These are phyloP conservation scores for Ophiostoma montium DNA, from an alignment of 2,329 filamentous ascomycete genomes.

Conservation along the genomic window DNA sequence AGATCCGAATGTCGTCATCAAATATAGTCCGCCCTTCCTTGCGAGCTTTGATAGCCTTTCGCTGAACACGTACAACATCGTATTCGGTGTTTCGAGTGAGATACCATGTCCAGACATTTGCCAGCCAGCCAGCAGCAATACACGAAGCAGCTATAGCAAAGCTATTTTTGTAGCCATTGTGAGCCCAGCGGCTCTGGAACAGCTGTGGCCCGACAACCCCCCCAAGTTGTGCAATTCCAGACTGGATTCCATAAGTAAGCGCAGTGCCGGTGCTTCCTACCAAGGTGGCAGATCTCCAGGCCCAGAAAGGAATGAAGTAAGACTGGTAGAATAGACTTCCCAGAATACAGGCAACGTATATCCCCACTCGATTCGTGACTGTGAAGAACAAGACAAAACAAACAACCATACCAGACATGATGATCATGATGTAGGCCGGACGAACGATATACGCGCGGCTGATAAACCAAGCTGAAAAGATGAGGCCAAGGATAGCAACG, in stretches of 20 bases:
- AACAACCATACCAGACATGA: constrained; percentile 25
- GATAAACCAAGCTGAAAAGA: constrained; percentile 26
- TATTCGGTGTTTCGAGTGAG: constrained; percentile 16
- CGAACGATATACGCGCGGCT: constrained; percentile 24
- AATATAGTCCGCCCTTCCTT: constrained; percentile 7
- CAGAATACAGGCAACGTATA: constrained; percentile 30
- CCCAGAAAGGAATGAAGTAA: constrained; percentile 32
- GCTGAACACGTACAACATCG: constrained; percentile 15
- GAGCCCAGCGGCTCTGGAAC: constrained; percentile 23
- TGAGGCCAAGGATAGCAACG: constrained; percentile 26
- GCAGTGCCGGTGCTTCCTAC: constrained; percentile 28
- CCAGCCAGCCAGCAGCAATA: constrained; percentile 15
- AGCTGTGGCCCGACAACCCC: constrained; percentile 24
- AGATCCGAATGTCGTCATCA: constrained; percentile 10
- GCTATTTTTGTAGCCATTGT: constrained; percentile 20
- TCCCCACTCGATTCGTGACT: constrained; percentile 22
- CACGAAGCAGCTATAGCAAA: constrained; percentile 16
- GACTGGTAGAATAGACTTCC: constrained; percentile 28
- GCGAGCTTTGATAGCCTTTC: constrained; percentile 11
- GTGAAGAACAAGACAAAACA: constrained; percentile 30
- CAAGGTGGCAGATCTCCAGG: constrained; percentile 20
- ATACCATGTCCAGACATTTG: constrained; percentile 16
- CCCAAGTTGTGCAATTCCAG: constrained; percentile 28
- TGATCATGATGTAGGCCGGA: constrained; percentile 24
- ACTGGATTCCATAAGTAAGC: constrained; percentile 29